Evolutionary conservation across 148 eudicot genomes (phyloP), one percentile per base, ranked within the genome.

Genomic region (Cornus controversa): DNA sequence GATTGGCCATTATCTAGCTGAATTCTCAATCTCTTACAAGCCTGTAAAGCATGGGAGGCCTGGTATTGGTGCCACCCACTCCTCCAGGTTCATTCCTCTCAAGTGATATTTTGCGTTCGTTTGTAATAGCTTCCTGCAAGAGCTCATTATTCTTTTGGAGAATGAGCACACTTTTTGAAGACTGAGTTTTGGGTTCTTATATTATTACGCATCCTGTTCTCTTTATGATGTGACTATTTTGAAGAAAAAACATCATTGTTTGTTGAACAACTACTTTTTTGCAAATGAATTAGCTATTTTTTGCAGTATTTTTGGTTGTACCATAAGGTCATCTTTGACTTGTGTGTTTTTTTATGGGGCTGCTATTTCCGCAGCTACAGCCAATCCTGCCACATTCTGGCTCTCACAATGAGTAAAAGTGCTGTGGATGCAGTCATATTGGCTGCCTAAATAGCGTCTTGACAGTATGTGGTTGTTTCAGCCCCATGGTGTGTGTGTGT

Each of bases 51-150:
- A 88, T 53, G 91, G 94, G n/a, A 85, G 97, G 60, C 97, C 97
- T 22, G 92, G 92, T 87, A 89, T 92, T 72, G 97, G 92, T 92
- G 97, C 97, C 47, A 90, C 94, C 77, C 97, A 87, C 84, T 92
- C 97, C 37, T 92, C 97, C 2, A 89, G 97, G 91, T 92, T 92
- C 79, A 90, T 92, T 82, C 92, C 94, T 70, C 89, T 90, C 2
- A 92, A 92, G 84, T 90, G 86, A 88, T 40, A 69, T 31, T 29
- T 67, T 31, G 70, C n/a, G 22, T 15, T 67, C 0, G 70, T 3
- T 20, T 50, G 14, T 50, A 11, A 15, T 15, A 16, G 20, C 18
- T 50, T 3, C 45, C 45, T 40, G 45, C 45, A 40, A 40, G 45
- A 40, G 45, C 57, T 50, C 4, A 50, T 13, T 50, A 14, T 50